Base-by-base conservation (phyloP, 768 basidiomycete genomes). In the Tricholoma flavovirens region DNA sequence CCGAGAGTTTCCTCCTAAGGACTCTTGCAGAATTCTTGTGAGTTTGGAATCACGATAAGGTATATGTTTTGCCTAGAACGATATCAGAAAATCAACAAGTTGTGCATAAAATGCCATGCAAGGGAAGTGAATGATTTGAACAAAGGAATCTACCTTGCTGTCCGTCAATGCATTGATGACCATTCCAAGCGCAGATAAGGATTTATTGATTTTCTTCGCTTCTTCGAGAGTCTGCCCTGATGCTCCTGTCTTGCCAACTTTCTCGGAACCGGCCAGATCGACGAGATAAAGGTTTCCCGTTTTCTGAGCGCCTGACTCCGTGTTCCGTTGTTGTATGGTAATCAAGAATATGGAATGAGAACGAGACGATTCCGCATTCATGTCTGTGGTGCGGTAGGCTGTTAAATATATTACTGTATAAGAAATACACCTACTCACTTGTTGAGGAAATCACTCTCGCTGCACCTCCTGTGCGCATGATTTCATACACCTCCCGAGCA, bases 201-300 rank as follows among this genome's bases (percentile, higher is more conserved):
- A 93, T 73, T 99, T 99, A 77, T 99, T 99, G 76, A 99, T 99
- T 81, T 99, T 99, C 85, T 99, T 99, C 12, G 97, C 97, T 73
- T 99, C 97, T 71, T 99, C 97, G 7, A 99, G 75, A 22, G 97
- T 99, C 71, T 99, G 98, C 1, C 97, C 97, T 2, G 95, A 98
- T 51, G 97, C 97, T 17, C 97, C 97, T 40, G 97, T 99, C 79
- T 99, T 99, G 49, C 96, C 96, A 55, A 99, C 95, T 74, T 99
- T 99, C 73, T 99, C 97, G 19, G 93, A 97, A 64, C 97, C 97
- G 55, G 97, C 97, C 60, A 99, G 78, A 79, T 99, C 97, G 49
- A 99, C 97, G 17, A 99, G 84, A 69, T 97, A 99, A 10, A 99
- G 76, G 65, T 98, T 97, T 30, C 97, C 97, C 3, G 89, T 93